These are phyloP conservation scores for Pulicaria dysenterica DNA, from an alignment of 129 eudicot species.

Conservation along the genomic window DNA sequence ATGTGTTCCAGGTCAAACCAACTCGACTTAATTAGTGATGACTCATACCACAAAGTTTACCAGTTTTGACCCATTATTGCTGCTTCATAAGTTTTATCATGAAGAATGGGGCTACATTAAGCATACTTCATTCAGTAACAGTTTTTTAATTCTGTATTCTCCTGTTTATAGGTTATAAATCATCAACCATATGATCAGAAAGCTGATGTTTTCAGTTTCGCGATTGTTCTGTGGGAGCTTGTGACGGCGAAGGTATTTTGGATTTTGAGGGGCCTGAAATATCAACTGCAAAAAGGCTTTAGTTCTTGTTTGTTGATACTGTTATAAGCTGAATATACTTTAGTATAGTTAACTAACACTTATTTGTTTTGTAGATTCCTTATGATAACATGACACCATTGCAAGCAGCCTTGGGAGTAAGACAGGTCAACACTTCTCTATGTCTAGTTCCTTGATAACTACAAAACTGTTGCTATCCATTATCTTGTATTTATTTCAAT, in stretches of 20 bases:
- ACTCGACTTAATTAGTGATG: not conserved
- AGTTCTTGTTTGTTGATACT: not conserved
- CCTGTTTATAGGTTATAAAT: slow-evolving; percentile 62
- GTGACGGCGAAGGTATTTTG: slow-evolving; percentile 75
- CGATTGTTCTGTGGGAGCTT: slow-evolving; percentile 97
- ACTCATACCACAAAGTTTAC: not conserved
- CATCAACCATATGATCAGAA: slow-evolving; percentile 93
- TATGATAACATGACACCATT: slow-evolving; percentile 93
- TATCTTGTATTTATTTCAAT: not conserved
- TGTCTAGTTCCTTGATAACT: not conserved
- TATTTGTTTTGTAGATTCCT: slow-evolving; percentile 61
- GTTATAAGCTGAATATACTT: slow-evolving; percentile 1
- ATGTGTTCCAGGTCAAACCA: not conserved
- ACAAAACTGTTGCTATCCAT: not conserved
- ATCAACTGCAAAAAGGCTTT: slow-evolving; percentile 1
- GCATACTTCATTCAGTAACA: not conserved
- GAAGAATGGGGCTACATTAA: slow-evolving; percentile 12
- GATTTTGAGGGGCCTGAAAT: not conserved
- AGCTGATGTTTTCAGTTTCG: slow-evolving; percentile 95
- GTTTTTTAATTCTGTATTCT: slow-evolving; percentile 12
- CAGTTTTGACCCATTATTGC: not conserved
- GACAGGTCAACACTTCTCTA: slow-evolving; percentile 57
- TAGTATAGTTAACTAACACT: not conserved
- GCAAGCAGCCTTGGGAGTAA: slow-evolving; percentile 98
- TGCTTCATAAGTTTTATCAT: not conserved